These are phyloP conservation scores for Kluyveromyces sp. DNA, from an alignment of 1,139 yeast genomes.

Conservation along the genomic window DNA sequence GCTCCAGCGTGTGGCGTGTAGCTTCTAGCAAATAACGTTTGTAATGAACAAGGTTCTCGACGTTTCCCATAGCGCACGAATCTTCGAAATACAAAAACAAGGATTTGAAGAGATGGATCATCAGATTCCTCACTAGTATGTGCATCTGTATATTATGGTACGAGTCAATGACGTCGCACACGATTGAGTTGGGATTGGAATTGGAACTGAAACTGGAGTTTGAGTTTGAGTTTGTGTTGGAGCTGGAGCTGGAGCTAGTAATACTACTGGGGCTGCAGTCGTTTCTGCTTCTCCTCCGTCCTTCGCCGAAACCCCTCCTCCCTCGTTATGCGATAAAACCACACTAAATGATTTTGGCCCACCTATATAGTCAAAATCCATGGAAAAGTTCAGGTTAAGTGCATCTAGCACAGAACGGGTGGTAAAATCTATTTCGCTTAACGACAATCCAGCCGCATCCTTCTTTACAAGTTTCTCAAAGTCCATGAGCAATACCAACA, in stretches of 20 bases:
- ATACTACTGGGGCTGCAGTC: too few relatives aligned
- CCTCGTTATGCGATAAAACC: background rate
- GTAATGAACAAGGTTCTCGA: background rate
- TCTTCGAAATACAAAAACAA: slow-evolving; percentile 7
- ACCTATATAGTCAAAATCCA: slow-evolving; percentile 1
- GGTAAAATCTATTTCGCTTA: background rate
- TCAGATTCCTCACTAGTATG: background rate
- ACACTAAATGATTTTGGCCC: background rate
- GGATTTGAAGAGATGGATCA: slow-evolving; percentile 1
- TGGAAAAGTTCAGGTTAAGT: slow-evolving; percentile 1
- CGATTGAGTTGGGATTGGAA: background rate
- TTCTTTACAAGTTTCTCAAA: slow-evolving; percentile 1
- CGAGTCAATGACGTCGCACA: slow-evolving; percentile 4
- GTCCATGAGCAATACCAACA: slow-evolving; percentile 2
- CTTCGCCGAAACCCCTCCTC: too few relatives aligned
- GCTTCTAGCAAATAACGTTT: slow-evolving; percentile 1
- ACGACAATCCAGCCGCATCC: background rate
- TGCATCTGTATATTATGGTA: slow-evolving; percentile 2
- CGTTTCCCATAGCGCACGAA: background rate
- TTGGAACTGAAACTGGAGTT: too few relatives aligned
- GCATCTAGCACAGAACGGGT: background rate
- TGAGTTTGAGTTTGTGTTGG: too few relatives aligned
- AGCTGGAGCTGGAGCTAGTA: too few relatives aligned
- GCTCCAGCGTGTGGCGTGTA: slow-evolving; percentile 1
- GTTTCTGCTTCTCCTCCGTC: too few relatives aligned